Conservation (phyloP, 2,329 filamentous ascomycete genomes). For the Hypoxylon sp. region DNA sequence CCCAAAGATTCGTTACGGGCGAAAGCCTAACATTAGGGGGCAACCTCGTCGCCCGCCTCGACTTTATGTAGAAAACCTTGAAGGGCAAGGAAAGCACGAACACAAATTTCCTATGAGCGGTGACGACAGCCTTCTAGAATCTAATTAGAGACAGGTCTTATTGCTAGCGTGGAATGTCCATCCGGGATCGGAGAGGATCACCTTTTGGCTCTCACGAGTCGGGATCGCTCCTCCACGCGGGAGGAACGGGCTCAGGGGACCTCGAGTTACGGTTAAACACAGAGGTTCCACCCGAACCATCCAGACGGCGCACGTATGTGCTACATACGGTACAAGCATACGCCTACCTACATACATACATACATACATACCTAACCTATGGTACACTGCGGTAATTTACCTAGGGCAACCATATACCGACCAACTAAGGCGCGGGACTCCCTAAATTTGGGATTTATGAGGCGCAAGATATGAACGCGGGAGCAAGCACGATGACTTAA, state of each 20-base stretch:
- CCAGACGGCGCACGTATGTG: slow-evolving; percentile 39
- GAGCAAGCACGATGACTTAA: slow-evolving; percentile 26
- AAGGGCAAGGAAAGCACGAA: slow-evolving; percentile 13
- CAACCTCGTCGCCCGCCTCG: slow-evolving; percentile 11
- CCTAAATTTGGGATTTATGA: slow-evolving; percentile 37
- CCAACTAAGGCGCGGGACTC: slow-evolving; percentile 34
- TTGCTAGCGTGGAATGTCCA: slow-evolving; percentile 5
- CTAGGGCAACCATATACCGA: slow-evolving; percentile 35
- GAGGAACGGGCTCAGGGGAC: slow-evolving; percentile 2
- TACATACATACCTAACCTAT: not conserved
- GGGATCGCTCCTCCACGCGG: slow-evolving; percentile 20
- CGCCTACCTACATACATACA: not conserved
- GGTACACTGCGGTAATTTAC: slow-evolving; percentile 14
- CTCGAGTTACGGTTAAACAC: slow-evolving; percentile 1
- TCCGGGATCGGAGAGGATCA: slow-evolving; percentile 23
- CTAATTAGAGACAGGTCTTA: not conserved
- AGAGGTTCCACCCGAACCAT: slow-evolving; percentile 19
- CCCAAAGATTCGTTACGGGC: slow-evolving; percentile 28
- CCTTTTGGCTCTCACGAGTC: not conserved
- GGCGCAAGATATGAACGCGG: slow-evolving; percentile 10
- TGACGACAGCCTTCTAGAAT: slow-evolving; percentile 13
- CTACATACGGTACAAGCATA: slow-evolving; percentile 31
- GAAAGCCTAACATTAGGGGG: slow-evolving; percentile 8
- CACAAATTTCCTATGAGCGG: slow-evolving; percentile 8
- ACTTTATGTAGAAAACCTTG: not conserved